Percentiles rank a stretch among this genome's conserved stretches.
These are phyloP conservation scores for Strigomonas oncopelti DNA, from an alignment of 208 protist species.

Conservation along the genomic window DNA sequence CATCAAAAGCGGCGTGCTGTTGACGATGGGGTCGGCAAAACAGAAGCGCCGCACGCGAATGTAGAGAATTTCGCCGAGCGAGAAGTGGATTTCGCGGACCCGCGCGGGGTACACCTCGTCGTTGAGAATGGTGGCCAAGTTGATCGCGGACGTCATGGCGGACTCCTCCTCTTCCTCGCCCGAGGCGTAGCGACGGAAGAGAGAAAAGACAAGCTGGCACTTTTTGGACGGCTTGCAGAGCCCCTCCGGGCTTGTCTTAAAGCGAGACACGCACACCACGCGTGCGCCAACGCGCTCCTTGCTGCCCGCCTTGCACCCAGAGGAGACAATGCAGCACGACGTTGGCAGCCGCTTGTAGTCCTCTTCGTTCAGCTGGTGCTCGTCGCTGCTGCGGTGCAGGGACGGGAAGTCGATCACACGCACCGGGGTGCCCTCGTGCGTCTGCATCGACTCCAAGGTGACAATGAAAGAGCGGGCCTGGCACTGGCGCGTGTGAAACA, in stretches of 20 bases:
- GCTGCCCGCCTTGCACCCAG: slow-evolving; percentile 25
- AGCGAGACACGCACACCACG: slow-evolving; percentile 51
- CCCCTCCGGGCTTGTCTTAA: slow-evolving; percentile 56
- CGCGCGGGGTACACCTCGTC: slow-evolving; percentile 41
- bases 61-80: slow-evolving; percentile 52
- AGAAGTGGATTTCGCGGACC: slow-evolving; percentile 41
- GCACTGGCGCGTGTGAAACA: slow-evolving; percentile 2
- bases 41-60: slow-evolving; percentile 47
- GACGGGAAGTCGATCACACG: slow-evolving; percentile 49
- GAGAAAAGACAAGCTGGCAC: slow-evolving; percentile 45
- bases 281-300: slow-evolving; percentile 43
- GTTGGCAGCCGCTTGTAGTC: slow-evolving; percentile 50
- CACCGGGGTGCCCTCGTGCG: slow-evolving; percentile 3
- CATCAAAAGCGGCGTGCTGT: slow-evolving; percentile 42
- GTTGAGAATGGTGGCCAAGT: slow-evolving; percentile 55
- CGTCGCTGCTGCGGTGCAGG: slow-evolving; percentile 34
- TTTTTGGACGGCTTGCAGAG: slow-evolving; percentile 75
- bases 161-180: slow-evolving; percentile 25
- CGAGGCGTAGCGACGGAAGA: slow-evolving; percentile 35
- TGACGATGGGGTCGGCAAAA: slow-evolving; percentile 33
- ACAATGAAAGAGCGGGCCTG: slow-evolving; percentile 11
- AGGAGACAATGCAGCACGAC: slow-evolving; percentile 57
- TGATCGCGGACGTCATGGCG: slow-evolving; percentile 26
- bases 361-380: slow-evolving; percentile 32
- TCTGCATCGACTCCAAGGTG: not conserved